phyloP scores from a whole-genome alignment of 768 basidiomycete species.

The Lactarius indigo region DNA sequence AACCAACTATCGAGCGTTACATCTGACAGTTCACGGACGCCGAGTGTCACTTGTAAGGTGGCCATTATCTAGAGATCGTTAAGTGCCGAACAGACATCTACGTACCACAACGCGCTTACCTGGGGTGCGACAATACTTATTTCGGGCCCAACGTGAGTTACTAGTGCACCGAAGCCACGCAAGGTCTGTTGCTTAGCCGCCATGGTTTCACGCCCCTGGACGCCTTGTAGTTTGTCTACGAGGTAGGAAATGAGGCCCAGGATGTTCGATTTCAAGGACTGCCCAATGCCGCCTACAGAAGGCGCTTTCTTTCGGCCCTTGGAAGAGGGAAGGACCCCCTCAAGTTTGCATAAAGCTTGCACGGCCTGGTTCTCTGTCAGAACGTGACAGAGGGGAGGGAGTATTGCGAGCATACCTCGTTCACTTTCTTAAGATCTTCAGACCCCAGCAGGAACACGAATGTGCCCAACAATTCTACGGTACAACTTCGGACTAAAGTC shows the following conservation, averaged over 20 bases:
- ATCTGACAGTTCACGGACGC: conserved; percentile 67
- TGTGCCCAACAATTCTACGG: conserved; percentile 67
- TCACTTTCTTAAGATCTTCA: conserved; percentile 44
- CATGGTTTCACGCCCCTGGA: conserved; percentile 70
- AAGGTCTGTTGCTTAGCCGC: conserved; percentile 73
- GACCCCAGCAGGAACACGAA: conserved; percentile 79
- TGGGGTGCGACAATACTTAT: conserved; percentile 83
- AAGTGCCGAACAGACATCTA: conserved; percentile 14
- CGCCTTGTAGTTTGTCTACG: conserved; percentile 83
- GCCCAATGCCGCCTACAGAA: conserved; percentile 41
- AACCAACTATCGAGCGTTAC: conserved; percentile 80
- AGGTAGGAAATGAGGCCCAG: conserved; percentile 82
- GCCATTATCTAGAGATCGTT: conserved; percentile 76
- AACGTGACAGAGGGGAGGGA: background rate
- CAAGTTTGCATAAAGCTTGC: conserved; percentile 45
- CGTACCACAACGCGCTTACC: conserved; percentile 40
- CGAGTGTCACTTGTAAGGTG: conserved; percentile 86
- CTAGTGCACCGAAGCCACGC: conserved; percentile 70
- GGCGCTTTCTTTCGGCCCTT: conserved; percentile 29
- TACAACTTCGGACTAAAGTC: conserved; percentile 59
- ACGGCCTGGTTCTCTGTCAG: conserved; percentile 32
- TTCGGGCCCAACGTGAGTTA: conserved; percentile 63
- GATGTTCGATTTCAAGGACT: conserved; percentile 71
- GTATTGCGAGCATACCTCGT: conserved; percentile 29
- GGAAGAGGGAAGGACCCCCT: conserved; percentile 32